These are phyloP conservation scores for Pelargonium australe DNA, from an alignment of 441 rosid species.

Conservation along the genomic window DNA sequence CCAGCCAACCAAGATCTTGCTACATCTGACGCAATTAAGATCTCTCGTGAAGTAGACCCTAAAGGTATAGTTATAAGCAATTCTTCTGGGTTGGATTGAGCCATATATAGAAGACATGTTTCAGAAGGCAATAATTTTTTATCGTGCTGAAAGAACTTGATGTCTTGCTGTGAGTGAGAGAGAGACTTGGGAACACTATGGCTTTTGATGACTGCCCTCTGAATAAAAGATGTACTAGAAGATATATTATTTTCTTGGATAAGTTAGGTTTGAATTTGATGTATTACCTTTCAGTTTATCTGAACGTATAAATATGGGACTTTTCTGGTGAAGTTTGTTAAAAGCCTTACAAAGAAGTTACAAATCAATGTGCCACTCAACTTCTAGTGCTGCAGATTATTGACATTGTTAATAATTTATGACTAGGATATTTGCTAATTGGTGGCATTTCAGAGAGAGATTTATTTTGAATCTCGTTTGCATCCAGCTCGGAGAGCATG, in stretches of 20 bases:
- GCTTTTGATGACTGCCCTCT: neutral
- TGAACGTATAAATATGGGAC: neutral
- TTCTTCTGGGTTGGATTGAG: neutral
- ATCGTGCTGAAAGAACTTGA: neutral
- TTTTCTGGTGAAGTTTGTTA: neutral
- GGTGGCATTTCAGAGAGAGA: too few species aligned
- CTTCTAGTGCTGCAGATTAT: neutral
- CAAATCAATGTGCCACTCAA: neutral
- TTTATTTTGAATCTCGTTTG: neutral
- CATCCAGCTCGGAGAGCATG: neutral
- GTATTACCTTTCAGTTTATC: too few species aligned
- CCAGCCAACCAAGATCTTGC: conserved; percentile 99
- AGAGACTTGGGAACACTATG: neutral
- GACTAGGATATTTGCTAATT: neutral
- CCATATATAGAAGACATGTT: conserved; percentile 1
- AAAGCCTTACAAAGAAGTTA: neutral
- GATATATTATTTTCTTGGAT: neutral
- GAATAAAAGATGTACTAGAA: neutral
- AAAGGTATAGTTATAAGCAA: conserved; percentile 42
- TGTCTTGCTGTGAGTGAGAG: too few species aligned
- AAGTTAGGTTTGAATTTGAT: neutral
- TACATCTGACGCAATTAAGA: conserved; percentile 96
- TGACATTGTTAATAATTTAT: neutral
- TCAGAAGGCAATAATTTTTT: neutral
- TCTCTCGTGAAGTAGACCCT: conserved; percentile 99